A percentile compares a stretch with the other conserved stretches of the same genome.
These are phyloP conservation scores for Rhynchosporium graminicola DNA, from an alignment of 2,329 filamentous ascomycete genomes.

Conservation along the genomic window DNA sequence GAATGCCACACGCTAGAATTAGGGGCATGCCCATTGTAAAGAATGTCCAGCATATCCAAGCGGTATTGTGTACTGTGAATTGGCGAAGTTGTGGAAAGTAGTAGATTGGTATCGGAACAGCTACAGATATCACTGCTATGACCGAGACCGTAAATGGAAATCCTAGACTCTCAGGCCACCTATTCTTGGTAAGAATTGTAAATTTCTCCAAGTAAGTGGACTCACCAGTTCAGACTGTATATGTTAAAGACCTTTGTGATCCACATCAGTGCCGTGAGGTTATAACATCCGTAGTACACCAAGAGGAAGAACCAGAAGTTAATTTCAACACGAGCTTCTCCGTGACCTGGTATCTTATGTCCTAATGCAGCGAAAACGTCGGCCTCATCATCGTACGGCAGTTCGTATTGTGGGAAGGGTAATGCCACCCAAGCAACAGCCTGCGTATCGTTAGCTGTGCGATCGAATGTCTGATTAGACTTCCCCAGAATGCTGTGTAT, in stretches of 20 bases:
- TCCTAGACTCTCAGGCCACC: constrained; percentile 64
- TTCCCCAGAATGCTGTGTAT: background rate
- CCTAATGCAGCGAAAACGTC: constrained; percentile 28
- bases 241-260: constrained; percentile 73
- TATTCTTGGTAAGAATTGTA: constrained; percentile 28
- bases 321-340: constrained; percentile 61
- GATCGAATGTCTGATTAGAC: background rate
- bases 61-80: constrained; percentile 62
- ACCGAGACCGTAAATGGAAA: constrained; percentile 64
- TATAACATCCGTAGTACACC: constrained; percentile 70
- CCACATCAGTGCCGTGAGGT: constrained; percentile 66
- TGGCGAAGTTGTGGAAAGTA: constrained; percentile 53
- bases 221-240: constrained; percentile 66
- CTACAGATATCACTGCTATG: constrained; percentile 61
- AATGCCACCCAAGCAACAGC: constrained; percentile 65
- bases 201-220: background rate
- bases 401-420: constrained; percentile 63
- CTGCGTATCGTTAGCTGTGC: constrained; percentile 42
- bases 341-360: constrained; percentile 59
- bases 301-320: constrained; percentile 74
- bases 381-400: constrained; percentile 48
- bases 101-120: constrained; percentile 61
- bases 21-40: constrained; percentile 70
- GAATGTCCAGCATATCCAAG: constrained; percentile 71
- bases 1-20: constrained; percentile 63